Evolutionary conservation across 805 yeast species (phyloP).

Genomic region (Starmera dryadoides): DNA sequence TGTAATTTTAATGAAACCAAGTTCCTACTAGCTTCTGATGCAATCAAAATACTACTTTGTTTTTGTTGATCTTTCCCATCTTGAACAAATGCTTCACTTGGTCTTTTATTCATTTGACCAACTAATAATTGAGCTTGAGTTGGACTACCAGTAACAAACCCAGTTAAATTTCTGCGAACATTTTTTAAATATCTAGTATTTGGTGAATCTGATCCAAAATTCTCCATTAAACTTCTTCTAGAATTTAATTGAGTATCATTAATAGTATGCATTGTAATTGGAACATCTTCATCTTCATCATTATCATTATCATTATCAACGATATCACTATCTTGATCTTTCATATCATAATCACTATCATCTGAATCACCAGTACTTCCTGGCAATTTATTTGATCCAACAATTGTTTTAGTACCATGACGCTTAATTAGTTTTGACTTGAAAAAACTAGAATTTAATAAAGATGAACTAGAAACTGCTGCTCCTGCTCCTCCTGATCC

Average conservation of each 20-base stretch:
- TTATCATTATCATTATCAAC: slow-evolving; percentile 9
- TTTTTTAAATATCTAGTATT: neutral
- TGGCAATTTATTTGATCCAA: no score
- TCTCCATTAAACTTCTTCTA: neutral
- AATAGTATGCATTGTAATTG: no score
- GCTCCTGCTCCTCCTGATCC: no score
- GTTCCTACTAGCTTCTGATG: slow-evolving; percentile 18
- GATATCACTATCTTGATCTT: slow-evolving; percentile 17
- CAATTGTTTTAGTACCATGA: no score
- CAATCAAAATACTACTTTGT: neutral
- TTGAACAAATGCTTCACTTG: neutral
- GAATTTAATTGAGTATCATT: no score
- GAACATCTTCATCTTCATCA: slow-evolving; percentile 10
- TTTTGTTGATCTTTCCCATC: neutral
- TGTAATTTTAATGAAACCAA: slow-evolving; percentile 18
- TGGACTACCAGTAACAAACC: slow-evolving; percentile 1
- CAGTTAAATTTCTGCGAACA: neutral
- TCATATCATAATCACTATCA: slow-evolving; percentile 21
- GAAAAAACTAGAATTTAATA: no score
- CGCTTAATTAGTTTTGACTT: no score
- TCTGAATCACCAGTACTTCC: slow-evolving; percentile 15
- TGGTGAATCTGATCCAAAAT: no score
- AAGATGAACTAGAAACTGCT: no score
- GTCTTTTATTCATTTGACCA: neutral
- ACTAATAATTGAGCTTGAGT: neutral